These are phyloP conservation scores for Mortierella antarctica DNA, from an alignment of 192 early-diverging fungal species.

Conservation along the genomic window DNA sequence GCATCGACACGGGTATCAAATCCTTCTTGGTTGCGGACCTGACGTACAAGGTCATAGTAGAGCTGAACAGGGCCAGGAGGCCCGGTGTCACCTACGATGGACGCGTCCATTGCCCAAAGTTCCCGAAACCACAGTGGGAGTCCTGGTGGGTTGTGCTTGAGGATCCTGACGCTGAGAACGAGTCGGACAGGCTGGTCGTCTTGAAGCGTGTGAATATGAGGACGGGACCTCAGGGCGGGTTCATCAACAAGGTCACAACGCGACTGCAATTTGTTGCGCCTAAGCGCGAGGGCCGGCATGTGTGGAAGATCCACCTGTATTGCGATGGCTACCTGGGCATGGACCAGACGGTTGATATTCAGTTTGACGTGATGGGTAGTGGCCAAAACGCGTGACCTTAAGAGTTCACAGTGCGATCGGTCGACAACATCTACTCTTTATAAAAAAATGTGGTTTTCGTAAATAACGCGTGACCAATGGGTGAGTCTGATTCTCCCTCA, in stretches of 20 bases:
- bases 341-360: constrained; percentile 69
- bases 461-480: no score
- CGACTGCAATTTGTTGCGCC: constrained; percentile 75
- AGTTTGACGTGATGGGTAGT: constrained; percentile 47
- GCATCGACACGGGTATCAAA: constrained; percentile 61
- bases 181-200: constrained; percentile 75
- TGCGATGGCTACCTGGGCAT: constrained; percentile 86
- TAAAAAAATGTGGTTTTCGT: no score
- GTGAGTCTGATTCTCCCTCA: no score
- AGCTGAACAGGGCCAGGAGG: constrained; percentile 16
- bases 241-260: constrained; percentile 53
- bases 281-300: constrained; percentile 66
- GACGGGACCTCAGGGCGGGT: constrained; percentile 56
- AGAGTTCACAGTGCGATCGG: no score
- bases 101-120: constrained; percentile 83
- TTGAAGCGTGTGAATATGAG: constrained; percentile 83
- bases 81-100: constrained; percentile 52
- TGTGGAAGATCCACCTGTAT: constrained; percentile 67
- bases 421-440: no score
- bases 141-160: constrained; percentile 94
- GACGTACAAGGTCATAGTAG: constrained; percentile 33
- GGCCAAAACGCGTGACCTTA: no score
- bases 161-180: constrained; percentile 47
- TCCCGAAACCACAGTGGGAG: constrained; percentile 93
- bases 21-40: constrained; percentile 49